Evolutionary conservation across 352 stramenopile species (phyloP), one percentile per base, ranked within the genome.

Genomic region (Pseudoperonospora humuli): DNA sequence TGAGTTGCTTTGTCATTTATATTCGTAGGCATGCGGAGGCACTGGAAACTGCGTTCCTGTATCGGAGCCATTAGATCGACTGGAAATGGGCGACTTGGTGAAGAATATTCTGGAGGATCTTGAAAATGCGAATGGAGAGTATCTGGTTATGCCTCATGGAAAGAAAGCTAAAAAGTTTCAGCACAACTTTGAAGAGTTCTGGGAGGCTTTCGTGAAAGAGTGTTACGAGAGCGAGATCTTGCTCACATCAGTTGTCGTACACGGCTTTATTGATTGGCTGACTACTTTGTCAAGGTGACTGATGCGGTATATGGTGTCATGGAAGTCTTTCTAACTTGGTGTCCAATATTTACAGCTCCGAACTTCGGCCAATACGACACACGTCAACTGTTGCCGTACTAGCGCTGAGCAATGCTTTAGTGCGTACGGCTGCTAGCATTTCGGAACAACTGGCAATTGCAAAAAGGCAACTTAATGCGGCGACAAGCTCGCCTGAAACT

Each of bases 341-440:
- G 14, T 57, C n/a, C 9, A 24, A 26, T 41, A 10, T 45, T 10
- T 33, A 15, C 33, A 94, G 82, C 36, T 78, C 82, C 21, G 80
- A 93, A 61, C 57, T 94, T 21, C 80, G 82, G 28, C 79, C 80
- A 1, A 74, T 93, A 55, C 75, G 82, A 10, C 82, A 94, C 40
- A 89, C 80, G 2, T 53, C 72, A 7, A 86, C 72, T n/a, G 53
- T 94, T 42, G 77, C 71, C 28, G 62, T 75, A 0, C 76, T 89
- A 37, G 68, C 71, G 11, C 33, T 94, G 6, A 78, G 71, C 5
- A 84, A 69, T 49, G 75, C 64, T 5, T 61, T 94, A 14, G 72
- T 88, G 9, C 64, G 64, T 10, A 74, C 66, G 14, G 70, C 67
- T 6, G 39, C 57, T 7, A 70, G 55, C 7, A 64, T 90, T 33